Percentiles rank a stretch among this genome's conserved stretches.
phyloP scores from a whole-genome alignment of 73 alveolate genomes.

The Diophrys sp. region DNA sequence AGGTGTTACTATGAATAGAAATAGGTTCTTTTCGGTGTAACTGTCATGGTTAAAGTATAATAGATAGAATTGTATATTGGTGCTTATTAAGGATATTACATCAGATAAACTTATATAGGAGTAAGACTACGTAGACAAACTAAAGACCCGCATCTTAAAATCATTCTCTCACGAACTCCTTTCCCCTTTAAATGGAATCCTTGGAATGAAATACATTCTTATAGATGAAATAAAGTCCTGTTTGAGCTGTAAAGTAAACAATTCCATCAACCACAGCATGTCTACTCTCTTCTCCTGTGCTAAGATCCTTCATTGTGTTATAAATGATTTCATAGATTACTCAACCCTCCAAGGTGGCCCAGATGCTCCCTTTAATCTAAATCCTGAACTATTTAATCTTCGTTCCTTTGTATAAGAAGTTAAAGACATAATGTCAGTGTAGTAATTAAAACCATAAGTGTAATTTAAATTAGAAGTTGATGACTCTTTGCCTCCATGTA shows the following conservation, averaged over 20 bases:
- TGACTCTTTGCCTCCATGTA: neutral
- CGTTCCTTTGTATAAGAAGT: neutral
- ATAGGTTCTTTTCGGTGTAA: too few relatives aligned
- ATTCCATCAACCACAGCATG: neutral
- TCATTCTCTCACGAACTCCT: conserved; percentile 8
- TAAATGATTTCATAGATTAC: conserved; percentile 14
- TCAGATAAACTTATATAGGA: neutral
- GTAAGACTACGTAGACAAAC: neutral
- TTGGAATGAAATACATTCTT: neutral
- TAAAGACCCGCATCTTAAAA: neutral
- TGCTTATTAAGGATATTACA: neutral
- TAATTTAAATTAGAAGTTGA: neutral
- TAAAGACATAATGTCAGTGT: neutral
- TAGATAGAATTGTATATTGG: neutral
- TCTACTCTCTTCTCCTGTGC: neutral
- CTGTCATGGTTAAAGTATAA: neutral
- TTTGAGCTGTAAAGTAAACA: neutral
- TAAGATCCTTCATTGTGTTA: neutral
- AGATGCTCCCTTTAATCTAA: neutral
- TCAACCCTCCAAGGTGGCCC: neutral
- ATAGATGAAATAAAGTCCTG: neutral
- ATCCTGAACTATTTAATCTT: neutral
- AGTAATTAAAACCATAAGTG: neutral
- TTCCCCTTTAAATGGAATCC: conserved; percentile 2
- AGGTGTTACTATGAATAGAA: too few relatives aligned